These are phyloP conservation scores for Aspergillus ostianus DNA, from an alignment of 495 filamentous ascomycete species.

Conservation along the genomic window DNA sequence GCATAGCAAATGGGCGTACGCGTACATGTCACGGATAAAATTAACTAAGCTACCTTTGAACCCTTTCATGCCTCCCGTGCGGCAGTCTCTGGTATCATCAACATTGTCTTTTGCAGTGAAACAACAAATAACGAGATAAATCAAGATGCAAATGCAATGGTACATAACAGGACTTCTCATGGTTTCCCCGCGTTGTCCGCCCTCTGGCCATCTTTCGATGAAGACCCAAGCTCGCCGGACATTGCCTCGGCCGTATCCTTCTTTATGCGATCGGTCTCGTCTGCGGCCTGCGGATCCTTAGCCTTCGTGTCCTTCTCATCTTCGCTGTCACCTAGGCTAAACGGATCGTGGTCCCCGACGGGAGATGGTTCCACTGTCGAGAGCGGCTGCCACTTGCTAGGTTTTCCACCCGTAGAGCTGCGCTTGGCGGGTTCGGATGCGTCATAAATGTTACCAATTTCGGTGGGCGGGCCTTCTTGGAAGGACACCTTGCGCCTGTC, in stretches of 20 bases:
- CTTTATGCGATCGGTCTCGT: constrained; percentile 69
- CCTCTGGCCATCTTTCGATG: constrained; percentile 29
- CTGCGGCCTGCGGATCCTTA: constrained; percentile 58
- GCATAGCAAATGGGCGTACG: constrained; percentile 1
- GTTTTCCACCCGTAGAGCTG: constrained; percentile 51
- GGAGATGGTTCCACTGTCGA: constrained; percentile 84
- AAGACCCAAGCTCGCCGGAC: constrained; percentile 29
- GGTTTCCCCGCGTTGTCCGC: constrained; percentile 32
- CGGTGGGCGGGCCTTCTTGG: constrained; percentile 68
- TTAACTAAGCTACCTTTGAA: constrained; percentile 1
- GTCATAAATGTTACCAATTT: constrained; percentile 75
- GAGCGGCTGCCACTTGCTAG: constrained; percentile 96
- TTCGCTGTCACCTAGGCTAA: constrained; percentile 92
- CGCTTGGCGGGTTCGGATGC: constrained; percentile 53
- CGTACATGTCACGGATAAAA: not conserved
- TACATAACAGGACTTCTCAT: constrained; percentile 2
- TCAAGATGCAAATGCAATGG: not conserved
- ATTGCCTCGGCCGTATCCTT: constrained; percentile 64
- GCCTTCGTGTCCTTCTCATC: constrained; percentile 82
- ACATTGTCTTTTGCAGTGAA: constrained; percentile 10
- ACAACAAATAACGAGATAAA: constrained; percentile 4
- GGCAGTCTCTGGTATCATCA: constrained; percentile 25
- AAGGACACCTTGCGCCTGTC: constrained; percentile 77
- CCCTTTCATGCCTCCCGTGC: constrained; percentile 3
- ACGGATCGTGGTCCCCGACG: constrained; percentile 88